These are phyloP conservation scores for Porpolomopsis calyptriformis DNA, from an alignment of 768 basidiomycete species.

Conservation along the genomic window DNA sequence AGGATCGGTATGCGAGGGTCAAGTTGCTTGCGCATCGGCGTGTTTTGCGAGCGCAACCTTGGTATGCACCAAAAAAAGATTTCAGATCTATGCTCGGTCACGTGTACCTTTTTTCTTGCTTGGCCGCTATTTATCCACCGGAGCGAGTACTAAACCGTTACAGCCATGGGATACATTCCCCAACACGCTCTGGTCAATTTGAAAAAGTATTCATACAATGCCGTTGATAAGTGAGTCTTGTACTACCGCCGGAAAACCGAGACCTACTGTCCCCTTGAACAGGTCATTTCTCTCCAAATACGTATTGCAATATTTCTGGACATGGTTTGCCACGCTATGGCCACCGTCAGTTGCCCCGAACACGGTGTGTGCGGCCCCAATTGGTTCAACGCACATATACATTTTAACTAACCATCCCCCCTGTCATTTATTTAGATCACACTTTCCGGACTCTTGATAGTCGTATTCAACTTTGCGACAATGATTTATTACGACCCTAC, in stretches of 20 bases:
- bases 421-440: conserved; percentile 65
- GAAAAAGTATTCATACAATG: conserved; percentile 58
- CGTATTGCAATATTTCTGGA: conserved; percentile 82
- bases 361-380: conserved; percentile 42
- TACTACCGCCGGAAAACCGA: conserved; percentile 5
- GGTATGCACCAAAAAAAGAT: too few species aligned
- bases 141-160: too few species aligned
- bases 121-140: too few species aligned
- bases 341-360: conserved; percentile 82
- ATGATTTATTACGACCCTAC: conserved; percentile 75
- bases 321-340: conserved; percentile 82
- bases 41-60: too few species aligned
- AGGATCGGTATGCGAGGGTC: conserved; percentile 89
- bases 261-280: conserved; percentile 3
- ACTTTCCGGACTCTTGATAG: conserved; percentile 69
- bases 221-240: conserved; percentile 49
- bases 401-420: neutral
- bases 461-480: conserved; percentile 76
- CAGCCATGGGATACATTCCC: conserved; percentile 55
- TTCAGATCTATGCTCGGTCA: too few species aligned
- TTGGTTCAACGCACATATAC: conserved; percentile 2
- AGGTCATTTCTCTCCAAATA: conserved; percentile 72
- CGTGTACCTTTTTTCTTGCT: too few species aligned
- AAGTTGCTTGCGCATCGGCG: conserved; percentile 70
- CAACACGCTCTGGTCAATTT: conserved; percentile 47